Evolutionary conservation across 306 rosid species (phyloP), one percentile per base, ranked within the genome.

Genomic region (Lagenaria siceraria): DNA sequence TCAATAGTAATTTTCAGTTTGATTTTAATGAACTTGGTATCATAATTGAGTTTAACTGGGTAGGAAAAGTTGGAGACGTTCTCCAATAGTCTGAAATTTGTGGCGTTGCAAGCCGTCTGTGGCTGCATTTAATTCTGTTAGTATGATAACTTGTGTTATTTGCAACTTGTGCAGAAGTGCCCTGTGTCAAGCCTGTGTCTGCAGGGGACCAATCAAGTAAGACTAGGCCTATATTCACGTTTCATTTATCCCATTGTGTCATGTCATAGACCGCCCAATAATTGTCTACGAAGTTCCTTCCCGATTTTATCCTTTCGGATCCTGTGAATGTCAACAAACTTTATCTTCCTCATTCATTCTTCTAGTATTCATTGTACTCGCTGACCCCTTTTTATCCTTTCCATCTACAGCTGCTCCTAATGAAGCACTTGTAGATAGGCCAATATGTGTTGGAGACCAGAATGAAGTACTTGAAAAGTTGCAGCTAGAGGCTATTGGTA

Each of bases 401-500:
- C 25, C 19, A 10, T 19, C 10, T 42, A 68, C 84, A 87, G 97
- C 84, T 81, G 83, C 78, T 19, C 80, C 48, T 72, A 73, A 62
- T 19, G 88, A 83, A 79, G 38, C 87, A 21, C 74, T 13, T 43
- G 80, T 80, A 18, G 78, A 84, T 66, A 86, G 85, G 82, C 90
- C 92, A 29, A 35, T 88, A 59, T 43, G 51, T 80, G 85, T 88
- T 62, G 81, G 84, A 78, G 65, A 90, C 64, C 76, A 87, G 17
- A 78, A 76, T 42, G 83, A 81, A 49, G 79, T 88, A 79, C 86
- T 91, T 78, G 80, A 84, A 82, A 87, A 87, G 53, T 81, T 4
- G 65, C 94, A 91, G 80, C 84, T 90, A 38, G 90, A 90, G 77
- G 94, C 93, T 61, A 79, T 88, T 79, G 98, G 97, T 93, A 85